These are phyloP conservation scores for Narthecium ossifragum DNA, from an alignment of 106 monocot species.

Conservation along the genomic window DNA sequence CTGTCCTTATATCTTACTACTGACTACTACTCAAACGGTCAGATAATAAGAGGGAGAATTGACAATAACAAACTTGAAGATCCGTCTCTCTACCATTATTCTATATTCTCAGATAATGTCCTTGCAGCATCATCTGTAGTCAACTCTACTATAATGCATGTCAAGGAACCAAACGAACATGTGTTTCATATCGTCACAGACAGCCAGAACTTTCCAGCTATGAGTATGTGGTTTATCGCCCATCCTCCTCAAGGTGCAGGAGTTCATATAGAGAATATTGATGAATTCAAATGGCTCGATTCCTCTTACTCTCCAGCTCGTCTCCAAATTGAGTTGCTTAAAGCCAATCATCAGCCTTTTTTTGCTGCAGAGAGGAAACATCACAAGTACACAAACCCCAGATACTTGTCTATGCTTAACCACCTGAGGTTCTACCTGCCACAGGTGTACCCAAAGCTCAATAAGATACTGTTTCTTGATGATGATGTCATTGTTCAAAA, in stretches of 20 bases:
- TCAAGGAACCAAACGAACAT: slow-evolving; percentile 36
- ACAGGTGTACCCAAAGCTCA: slow-evolving; percentile 46
- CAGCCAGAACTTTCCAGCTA: slow-evolving; percentile 38
- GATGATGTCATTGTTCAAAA: slow-evolving; percentile 62
- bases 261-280: slow-evolving; percentile 37
- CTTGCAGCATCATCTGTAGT: slow-evolving; percentile 55
- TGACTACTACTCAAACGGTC: slow-evolving; percentile 34
- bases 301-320: slow-evolving; percentile 42
- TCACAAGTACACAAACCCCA: slow-evolving; percentile 55
- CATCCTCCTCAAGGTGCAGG: slow-evolving; percentile 29
- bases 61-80: slow-evolving; percentile 32
- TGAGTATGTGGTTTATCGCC: slow-evolving; percentile 56
- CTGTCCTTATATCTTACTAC: slow-evolving; percentile 40
- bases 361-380: slow-evolving; percentile 25
- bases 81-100: slow-evolving; percentile 48
- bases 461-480: slow-evolving; percentile 60
- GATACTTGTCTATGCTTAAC: slow-evolving; percentile 58
- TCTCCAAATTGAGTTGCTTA: slow-evolving; percentile 43
- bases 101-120: slow-evolving; percentile 64
- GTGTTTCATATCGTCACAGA: slow-evolving; percentile 60
- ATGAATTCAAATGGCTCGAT: slow-evolving; percentile 54
- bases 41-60: slow-evolving; percentile 2
- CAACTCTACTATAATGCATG: slow-evolving; percentile 46
- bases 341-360: slow-evolving; percentile 32
- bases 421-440: slow-evolving; percentile 64